Percentiles rank a stretch among this genome's conserved stretches.
Evolutionary conservation across 176 grass and related monocot genomes (phyloP).

Genomic region (Hyparrhenia diplandra): DNA sequence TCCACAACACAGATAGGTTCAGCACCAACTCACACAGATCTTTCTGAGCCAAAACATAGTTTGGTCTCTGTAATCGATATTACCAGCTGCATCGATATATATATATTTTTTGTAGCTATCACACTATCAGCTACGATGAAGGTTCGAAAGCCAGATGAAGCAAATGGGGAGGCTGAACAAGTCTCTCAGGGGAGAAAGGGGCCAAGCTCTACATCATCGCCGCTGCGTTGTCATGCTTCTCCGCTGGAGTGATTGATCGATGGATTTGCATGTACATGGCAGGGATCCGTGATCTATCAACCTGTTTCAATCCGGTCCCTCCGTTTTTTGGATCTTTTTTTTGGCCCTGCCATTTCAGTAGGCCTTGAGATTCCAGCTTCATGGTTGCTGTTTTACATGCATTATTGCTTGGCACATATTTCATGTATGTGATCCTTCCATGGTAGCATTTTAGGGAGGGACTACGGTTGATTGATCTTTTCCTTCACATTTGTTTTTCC

Average conservation of each 20-base stretch:
- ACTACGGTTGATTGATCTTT: slow-evolving; percentile 14
- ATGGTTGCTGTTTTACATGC: slow-evolving; percentile 1
- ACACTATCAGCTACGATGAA: slow-evolving; percentile 24
- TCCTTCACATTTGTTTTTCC: slow-evolving; percentile 17
- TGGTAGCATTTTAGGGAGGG: slow-evolving; percentile 30
- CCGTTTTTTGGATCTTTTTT: slow-evolving; percentile 45
- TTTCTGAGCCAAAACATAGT: slow-evolving; percentile 2
- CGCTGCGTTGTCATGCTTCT: slow-evolving; percentile 42
- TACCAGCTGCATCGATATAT: not conserved
- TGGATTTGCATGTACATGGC: not conserved
- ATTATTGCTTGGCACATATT: not conserved
- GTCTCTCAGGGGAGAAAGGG: slow-evolving; percentile 38
- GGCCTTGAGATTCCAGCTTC: slow-evolving; percentile 19
- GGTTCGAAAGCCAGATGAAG: slow-evolving; percentile 30
- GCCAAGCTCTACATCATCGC: slow-evolving; percentile 48
- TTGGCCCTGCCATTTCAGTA: not conserved
- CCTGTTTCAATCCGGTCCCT: slow-evolving; percentile 14
- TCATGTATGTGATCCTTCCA: slow-evolving; percentile 4
- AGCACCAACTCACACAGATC: not conserved
- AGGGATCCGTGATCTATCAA: not conserved
- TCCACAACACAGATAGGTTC: not conserved
- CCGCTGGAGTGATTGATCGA: slow-evolving; percentile 43
- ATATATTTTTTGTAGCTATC: not conserved
- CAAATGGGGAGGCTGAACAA: slow-evolving; percentile 41
- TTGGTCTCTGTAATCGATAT: not conserved